These are phyloP conservation scores for Candida montana DNA, from an alignment of 805 yeast genomes.

Conservation along the genomic window DNA sequence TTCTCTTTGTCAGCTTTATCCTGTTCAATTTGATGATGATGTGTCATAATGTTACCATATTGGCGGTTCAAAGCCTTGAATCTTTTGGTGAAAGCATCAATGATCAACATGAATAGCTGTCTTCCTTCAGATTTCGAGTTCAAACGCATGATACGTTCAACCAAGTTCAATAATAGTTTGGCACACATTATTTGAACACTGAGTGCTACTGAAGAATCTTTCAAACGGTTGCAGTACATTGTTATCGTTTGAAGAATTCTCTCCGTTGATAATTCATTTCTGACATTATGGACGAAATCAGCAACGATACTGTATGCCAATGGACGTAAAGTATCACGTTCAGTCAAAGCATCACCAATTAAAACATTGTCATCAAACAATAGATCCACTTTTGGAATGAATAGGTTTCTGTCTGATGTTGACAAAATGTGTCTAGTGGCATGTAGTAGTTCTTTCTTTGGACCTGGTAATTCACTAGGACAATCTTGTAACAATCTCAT, in stretches of 20 bases:
- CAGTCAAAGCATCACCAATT: conserved; percentile 89
- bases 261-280: conserved; percentile 72
- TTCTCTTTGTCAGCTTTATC: conserved; percentile 38
- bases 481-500: conserved; percentile 87
- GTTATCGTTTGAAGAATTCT: conserved; percentile 86
- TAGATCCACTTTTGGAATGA: conserved; percentile 79
- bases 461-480: conserved; percentile 87
- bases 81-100: conserved; percentile 82
- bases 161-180: conserved; percentile 76
- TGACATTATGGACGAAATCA: conserved; percentile 88
- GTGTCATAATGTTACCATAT: conserved; percentile 57
- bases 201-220: conserved; percentile 75
- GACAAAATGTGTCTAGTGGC: conserved; percentile 94
- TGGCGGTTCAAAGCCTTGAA: conserved; percentile 71
- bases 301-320: conserved; percentile 94
- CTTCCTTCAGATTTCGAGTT: conserved; percentile 71
- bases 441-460: conserved; percentile 87
- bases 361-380: conserved; percentile 82
- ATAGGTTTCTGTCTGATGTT: conserved; percentile 77
- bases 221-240: conserved; percentile 73
- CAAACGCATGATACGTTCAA: conserved; percentile 79
- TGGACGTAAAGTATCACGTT: conserved; percentile 85
- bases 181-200: conserved; percentile 97
- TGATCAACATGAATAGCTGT: conserved; percentile 78
- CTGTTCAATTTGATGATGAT: conserved; percentile 49